Evolutionary conservation across 495 filamentous ascomycete species (phyloP), one percentile per base, ranked within the genome.

Genomic region (Lindgomyces ingoldianus): DNA sequence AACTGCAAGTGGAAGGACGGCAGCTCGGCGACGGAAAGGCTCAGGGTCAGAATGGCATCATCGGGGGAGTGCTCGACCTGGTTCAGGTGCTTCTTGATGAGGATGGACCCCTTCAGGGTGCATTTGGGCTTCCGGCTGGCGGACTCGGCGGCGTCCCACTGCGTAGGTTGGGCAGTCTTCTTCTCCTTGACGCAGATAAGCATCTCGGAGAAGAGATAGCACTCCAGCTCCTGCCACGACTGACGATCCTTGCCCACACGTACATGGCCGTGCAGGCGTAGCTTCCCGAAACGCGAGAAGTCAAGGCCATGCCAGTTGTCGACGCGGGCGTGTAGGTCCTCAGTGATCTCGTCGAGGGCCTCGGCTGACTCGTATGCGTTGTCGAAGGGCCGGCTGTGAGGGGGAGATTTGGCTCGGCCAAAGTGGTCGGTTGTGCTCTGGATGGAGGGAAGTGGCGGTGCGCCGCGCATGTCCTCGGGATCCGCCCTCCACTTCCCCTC

Each of bases 221-320:
- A 99, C 74, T 98, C 92, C 55, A 99, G 76, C 72, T 99, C 95
- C 78, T 99, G 94, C 94, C 94, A 99, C 12, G 94, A 93, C 68
- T 94, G 84, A 65, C 91, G 91, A 74, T 99, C 94, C 70, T 98
- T 99, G 66, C 95, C 94, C 21, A 99, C 94, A 57, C 89, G 87
- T 65, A 98, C 87, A 16, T 90, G 93, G 46, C 92, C 94, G 71
- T 96, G 92, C 41, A 98, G 79, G 33, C 91, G 88, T 66, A 99
- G 84, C 71, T 96, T 96, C 65, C 94, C 94, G 74, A 98, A 98
- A 62, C 91, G 84, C 71, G 84, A 81, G 73, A 97, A 98, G 71
- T 99, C 95, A n/a, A 98, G 80, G 0, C 94, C 95, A 74, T 99
- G 94, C 94, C 94, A 99, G 68, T 99, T 97, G 64, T 99, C 94